Base-by-base conservation (phyloP, 345 rosid species). In the Boechera stricta region DNA sequence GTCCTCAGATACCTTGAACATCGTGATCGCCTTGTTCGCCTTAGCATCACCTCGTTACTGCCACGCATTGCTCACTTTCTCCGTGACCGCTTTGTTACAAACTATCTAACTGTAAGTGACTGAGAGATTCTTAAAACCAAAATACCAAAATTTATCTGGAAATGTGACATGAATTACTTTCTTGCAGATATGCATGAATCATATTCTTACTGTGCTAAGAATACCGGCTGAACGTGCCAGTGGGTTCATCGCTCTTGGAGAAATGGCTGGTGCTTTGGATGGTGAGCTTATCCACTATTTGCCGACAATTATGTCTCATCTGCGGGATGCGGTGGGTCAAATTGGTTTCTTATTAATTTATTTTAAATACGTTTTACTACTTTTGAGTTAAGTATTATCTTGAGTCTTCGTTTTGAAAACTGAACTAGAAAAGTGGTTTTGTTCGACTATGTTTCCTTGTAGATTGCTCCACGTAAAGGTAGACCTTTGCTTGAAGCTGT, bases 241-340 rank as follows among this genome's bases (percentile, higher is more conserved):
- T 80, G 99, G 97, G 45, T 95, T 95, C 80, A 84, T 89, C 74
- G 99, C 99, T 74, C 97, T 95, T 58, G 99, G 99, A 55, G 99
- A 95, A 89, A 95, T 95, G 99, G 99, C 99, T 55, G 99, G 99
- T 84, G 99, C 99, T 80, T 81, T 95, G 84, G 99, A 95, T 69
- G 99, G 98, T 77, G 96, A 95, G 78, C 98, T 95, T 81, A 76
- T 84, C 65, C 76, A 86, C 64, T 95, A 95, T 90, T 91, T 95
- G 97, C 97, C 99, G 81, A 93, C 90, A 84, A 95, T 95, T 67
- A 90, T 83, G 58, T 62, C 93, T 87, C 94, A 88, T 83, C 86
- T 95, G 73, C 96, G 90, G 62, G 99, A 95, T 81, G 98, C 98
- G 71, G 98, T 91, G 84, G 79, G 98, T 80, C 24, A 60, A 49